These are phyloP conservation scores for Fusarium dimerum DNA, from an alignment of 2,329 filamentous ascomycete genomes.

Conservation along the genomic window DNA sequence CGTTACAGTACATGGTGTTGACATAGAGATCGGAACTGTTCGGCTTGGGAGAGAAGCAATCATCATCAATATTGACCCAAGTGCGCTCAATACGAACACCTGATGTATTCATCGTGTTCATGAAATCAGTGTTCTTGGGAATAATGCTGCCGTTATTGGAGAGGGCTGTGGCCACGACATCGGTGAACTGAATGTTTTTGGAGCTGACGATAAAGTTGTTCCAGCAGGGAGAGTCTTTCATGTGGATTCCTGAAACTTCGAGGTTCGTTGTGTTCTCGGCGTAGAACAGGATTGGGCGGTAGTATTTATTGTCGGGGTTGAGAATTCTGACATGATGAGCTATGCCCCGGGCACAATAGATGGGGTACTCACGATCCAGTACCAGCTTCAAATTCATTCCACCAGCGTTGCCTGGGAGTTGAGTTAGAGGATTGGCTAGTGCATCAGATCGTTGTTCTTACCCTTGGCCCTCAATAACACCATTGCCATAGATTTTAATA, in stretches of 20 bases:
- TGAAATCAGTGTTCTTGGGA: slow-evolving; percentile 64
- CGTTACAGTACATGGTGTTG: slow-evolving; percentile 62
- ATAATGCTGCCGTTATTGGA: slow-evolving; percentile 46
- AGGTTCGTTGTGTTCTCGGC: slow-evolving; percentile 62
- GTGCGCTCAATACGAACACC: slow-evolving; percentile 51
- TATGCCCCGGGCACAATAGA: accelerated
- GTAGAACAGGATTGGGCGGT: slow-evolving; percentile 61
- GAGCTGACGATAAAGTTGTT: slow-evolving; percentile 62
- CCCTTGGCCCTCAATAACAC: slow-evolving; percentile 57
- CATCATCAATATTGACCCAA: slow-evolving; percentile 57
- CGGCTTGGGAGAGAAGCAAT: slow-evolving; percentile 63
- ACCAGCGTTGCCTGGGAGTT: slow-evolving; percentile 15
- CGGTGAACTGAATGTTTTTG: slow-evolving; percentile 53
- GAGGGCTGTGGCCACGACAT: slow-evolving; percentile 55
- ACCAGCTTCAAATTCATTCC: slow-evolving; percentile 21
- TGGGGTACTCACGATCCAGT: slow-evolving; percentile 12
- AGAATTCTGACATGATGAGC: slow-evolving; percentile 36
- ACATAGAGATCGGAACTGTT: slow-evolving; percentile 60
- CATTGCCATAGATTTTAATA: slow-evolving; percentile 60
- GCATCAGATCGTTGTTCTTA: background rate
- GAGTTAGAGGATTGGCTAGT: no score
- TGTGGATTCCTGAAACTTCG: slow-evolving; percentile 56
- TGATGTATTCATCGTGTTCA: slow-evolving; percentile 60
- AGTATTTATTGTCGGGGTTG: slow-evolving; percentile 55
- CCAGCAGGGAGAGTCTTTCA: slow-evolving; percentile 65